Evolutionary conservation across 305 asterid genomes (phyloP), one percentile per base, ranked within the genome.

Genomic region (Fraxinus sp.): DNA sequence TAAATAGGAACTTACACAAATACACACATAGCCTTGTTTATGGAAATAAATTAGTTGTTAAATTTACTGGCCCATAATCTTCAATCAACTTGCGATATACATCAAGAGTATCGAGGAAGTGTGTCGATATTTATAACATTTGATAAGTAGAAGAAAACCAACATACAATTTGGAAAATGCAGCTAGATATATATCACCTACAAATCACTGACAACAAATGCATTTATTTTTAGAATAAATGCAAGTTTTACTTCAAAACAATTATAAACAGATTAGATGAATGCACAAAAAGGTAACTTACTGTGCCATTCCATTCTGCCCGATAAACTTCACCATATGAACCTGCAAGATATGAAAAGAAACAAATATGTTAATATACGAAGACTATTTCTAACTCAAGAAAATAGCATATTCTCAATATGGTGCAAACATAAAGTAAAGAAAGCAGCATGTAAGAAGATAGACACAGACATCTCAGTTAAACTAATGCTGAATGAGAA

Each of bases 241-340:
- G 7, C 24, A 16, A 7, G 46, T 49, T 59, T 78, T 39, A 79
- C 64, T 62, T 46, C 64, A 84, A 62, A 74, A 66, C 77, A 72
- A 62, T 41, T 20, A 20, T 70, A n/a, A 64, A 74, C 43, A 81
- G 52, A 84, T 55, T 73, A 77, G 83, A 85, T 71, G 28, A 84
- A 33, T 55, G 71, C 83, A 62, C 41, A 84, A 75, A 66, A 78
- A n/a, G 16, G 76, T 79, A 75, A 85, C 95, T 84, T 86, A 94
- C 99, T 32, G 97, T 96, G 89, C 97, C 96, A 87, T 96, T 96
- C 98, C 98, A 96, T 85, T 95, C 99, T 83, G 92, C 93, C 79
- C 93, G 93, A 85, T 95, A 93, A 86, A 96, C 99, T 92, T 96
- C 99, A 32, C 99, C 99, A 86, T 85, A 96, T 86, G 99, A 96